Evolutionary conservation across 352 stramenopile genomes (phyloP), one percentile per base, ranked within the genome.

Genomic region (Globisporangium yorkense): DNA sequence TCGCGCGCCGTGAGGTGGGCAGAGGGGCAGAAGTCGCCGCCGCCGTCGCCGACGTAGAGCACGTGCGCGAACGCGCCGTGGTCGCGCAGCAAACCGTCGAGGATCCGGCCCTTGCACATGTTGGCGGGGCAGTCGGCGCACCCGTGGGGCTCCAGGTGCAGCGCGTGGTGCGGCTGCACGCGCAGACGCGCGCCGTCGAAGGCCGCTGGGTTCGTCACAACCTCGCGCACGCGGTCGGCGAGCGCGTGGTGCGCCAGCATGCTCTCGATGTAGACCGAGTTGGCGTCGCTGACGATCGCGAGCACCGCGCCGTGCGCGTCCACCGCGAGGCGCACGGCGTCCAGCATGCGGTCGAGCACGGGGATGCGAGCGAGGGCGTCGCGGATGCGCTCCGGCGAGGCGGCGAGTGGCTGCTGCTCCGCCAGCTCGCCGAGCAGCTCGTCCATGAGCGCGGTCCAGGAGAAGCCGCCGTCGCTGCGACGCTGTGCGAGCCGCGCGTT

Each of bases 91-190:
- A 93, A 71, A 2, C 47, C 43, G 15, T 88, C 76, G 27, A 92
- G 56, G 40, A 93, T 89, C 39, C 43, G 54, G 49, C 80, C 84
- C 61, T 94, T 94, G 69, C 84, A 94, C 81, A 94, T 91, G 61
- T 94, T 92, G 31, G 70, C 62, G 0, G 80, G 84, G 20, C 81
- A 94, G 54, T 71, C 65, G 9, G 51, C 9, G 62, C 84, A 94
- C 15, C 66, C 76, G 24, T 91, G 84, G 5, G 80, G 66, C 43
- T 62, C 45, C 31, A 59, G 10, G 3, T 57, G 49, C 3, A 71
- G 63, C 8, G 71, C 31, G 41, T 94, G 76, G 52, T 76, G 92
- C 27, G 84, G 80, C 58, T 49, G 37, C 18, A 94, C 76, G 21
- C 63, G 67, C 31, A 92, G 68, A 2, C 75, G 66, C 16, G 52